These are phyloP conservation scores for Lumnitzera racemosa DNA, from an alignment of 345 rosid genomes.

Conservation along the genomic window DNA sequence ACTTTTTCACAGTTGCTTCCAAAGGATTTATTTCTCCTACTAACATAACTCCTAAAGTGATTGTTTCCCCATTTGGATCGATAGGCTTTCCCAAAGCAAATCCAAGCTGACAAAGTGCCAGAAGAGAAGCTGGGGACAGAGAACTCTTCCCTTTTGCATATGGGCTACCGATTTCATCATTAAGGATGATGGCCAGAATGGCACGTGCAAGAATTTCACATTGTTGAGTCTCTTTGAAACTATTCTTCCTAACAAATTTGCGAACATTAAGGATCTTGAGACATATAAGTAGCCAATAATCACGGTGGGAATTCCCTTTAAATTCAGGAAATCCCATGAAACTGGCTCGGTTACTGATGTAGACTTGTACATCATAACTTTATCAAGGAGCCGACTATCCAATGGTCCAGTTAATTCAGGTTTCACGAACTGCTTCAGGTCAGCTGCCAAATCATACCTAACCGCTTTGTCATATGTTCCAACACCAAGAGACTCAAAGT, in stretches of 20 bases:
- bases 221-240: constrained; percentile 54
- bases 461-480: constrained; percentile 65
- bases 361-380: constrained; percentile 93
- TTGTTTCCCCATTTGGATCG: constrained; percentile 33
- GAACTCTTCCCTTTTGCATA: constrained; percentile 36
- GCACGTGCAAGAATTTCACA: constrained; percentile 75
- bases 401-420: constrained; percentile 91
- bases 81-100: constrained; percentile 39
- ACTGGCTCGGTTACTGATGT: constrained; percentile 54
- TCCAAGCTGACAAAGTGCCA: constrained; percentile 59
- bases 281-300: constrained; percentile 83
- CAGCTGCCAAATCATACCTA: constrained; percentile 69
- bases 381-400: constrained; percentile 94
- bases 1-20: constrained; percentile 69
- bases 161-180: constrained; percentile 25
- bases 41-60: constrained; percentile 50
- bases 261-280: constrained; percentile 72
- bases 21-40: constrained; percentile 80
- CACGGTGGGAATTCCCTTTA: constrained; percentile 83
- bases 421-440: constrained; percentile 76
- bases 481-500: constrained; percentile 89
- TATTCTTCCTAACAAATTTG: constrained; percentile 53
- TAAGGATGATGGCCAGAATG: constrained; percentile 49
- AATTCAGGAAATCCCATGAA: constrained; percentile 89
- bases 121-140: constrained; percentile 50